A percentile compares a stretch with the other conserved stretches of the same genome.
phyloP scores from a whole-genome alignment of 1,139 yeast genomes.

The Casaregolazyma suthepensis region DNA sequence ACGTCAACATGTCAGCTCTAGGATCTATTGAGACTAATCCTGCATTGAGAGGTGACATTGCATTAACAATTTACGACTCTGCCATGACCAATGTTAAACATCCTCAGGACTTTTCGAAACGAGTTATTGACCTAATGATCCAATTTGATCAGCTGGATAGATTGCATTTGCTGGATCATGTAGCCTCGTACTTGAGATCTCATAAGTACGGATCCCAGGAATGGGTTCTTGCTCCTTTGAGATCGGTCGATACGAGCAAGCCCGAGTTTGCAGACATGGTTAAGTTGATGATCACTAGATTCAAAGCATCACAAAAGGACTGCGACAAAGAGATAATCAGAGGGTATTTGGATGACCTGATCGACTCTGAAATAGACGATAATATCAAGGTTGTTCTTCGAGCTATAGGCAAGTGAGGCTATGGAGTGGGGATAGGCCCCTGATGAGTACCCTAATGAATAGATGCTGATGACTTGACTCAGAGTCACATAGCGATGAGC shows the following conservation, averaged over 20 bases:
- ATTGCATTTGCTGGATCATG: slow-evolving; percentile 58
- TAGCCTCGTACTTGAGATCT: slow-evolving; percentile 46
- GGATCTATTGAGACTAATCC: slow-evolving; percentile 87
- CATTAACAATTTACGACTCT: slow-evolving; percentile 73
- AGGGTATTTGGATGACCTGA: slow-evolving; percentile 10
- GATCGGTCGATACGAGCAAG: slow-evolving; percentile 41
- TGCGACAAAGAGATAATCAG: slow-evolving; percentile 12
- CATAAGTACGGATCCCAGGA: slow-evolving; percentile 12
- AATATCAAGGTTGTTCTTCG: background rate
- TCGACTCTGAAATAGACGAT: slow-evolving; percentile 13
- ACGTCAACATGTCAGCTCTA: slow-evolving; percentile 77
- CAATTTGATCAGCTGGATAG: slow-evolving; percentile 65
- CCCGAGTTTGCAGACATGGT: slow-evolving; percentile 51
- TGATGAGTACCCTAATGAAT: too few relatives aligned
- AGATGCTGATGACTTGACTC: background rate
- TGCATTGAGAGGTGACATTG: slow-evolving; percentile 84
- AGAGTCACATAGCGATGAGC: background rate
- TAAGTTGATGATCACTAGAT: slow-evolving; percentile 67
- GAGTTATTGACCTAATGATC: slow-evolving; percentile 54
- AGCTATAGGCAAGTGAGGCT: background rate
- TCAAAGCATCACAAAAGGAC: slow-evolving; percentile 36
- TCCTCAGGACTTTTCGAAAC: slow-evolving; percentile 33
- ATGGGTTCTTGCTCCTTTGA: slow-evolving; percentile 58
- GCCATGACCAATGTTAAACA: slow-evolving; percentile 38
- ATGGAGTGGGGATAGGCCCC: background rate